Conservation (phyloP, 495 filamentous ascomycete genomes). For the Penicillium waksmanii region DNA sequence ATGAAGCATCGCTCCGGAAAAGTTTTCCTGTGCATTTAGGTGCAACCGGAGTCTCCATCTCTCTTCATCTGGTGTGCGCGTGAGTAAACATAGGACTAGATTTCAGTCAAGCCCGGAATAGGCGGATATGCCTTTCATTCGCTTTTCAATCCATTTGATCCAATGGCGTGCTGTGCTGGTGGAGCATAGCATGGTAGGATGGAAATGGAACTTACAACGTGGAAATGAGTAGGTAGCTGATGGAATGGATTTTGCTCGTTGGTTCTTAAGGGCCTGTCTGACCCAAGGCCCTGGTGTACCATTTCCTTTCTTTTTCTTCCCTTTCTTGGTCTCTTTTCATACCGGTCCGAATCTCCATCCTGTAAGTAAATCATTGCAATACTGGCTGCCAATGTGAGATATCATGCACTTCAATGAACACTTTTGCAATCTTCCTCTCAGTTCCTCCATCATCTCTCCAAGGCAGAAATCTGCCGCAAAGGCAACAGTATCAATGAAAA, state of each 20-base stretch:
- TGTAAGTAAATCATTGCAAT: conserved; percentile 3
- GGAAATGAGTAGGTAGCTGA: not conserved
- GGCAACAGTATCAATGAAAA: not conserved
- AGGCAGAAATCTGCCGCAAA: not conserved
- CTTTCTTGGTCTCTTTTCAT: conserved; percentile 1
- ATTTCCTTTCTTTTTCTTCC: not conserved
- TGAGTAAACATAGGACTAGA: too few species aligned
- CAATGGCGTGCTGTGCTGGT: too few species aligned
- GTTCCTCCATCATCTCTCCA: too few species aligned
- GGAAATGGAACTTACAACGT: not conserved
- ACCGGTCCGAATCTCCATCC: not conserved
- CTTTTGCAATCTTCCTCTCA: too few species aligned
- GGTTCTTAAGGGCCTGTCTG: not conserved
- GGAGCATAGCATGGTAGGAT: not conserved
- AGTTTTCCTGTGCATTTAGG: too few species aligned
- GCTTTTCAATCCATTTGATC: too few species aligned
- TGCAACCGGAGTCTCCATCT: too few species aligned
- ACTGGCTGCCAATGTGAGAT: too few species aligned
- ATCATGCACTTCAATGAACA: too few species aligned
- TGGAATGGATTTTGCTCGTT: not conserved
- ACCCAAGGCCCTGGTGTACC: not conserved
- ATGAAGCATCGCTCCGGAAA: too few species aligned
- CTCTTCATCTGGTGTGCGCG: not conserved
- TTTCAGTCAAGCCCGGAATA: too few species aligned
- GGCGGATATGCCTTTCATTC: too few species aligned